These are phyloP conservation scores for Knoxdaviesia proteae DNA, from an alignment of 2,329 filamentous ascomycete genomes.

Conservation along the genomic window DNA sequence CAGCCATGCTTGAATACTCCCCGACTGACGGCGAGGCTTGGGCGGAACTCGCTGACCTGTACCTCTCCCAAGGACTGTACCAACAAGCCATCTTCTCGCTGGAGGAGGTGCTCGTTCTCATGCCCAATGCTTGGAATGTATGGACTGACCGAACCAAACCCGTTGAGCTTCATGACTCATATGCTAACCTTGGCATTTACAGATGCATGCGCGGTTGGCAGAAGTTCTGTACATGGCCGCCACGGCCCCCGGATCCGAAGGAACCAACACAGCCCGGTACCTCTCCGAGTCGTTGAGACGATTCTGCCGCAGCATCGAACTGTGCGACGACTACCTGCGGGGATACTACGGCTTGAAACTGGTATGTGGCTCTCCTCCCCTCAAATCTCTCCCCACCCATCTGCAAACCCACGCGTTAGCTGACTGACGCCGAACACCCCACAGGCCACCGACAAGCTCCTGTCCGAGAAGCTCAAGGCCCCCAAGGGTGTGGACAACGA, in stretches of 20 bases:
- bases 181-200: conserved; percentile 3
- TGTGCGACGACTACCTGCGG: conserved; percentile 80
- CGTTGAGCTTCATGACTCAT: no score
- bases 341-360: conserved; percentile 84
- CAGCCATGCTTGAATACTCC: conserved; percentile 56
- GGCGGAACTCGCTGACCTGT: conserved; percentile 78
- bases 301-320: conserved; percentile 77
- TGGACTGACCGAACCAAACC: conserved; percentile 12
- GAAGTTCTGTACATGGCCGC: conserved; percentile 61
- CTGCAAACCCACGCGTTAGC: no score
- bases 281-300: conserved; percentile 59
- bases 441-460: conserved; percentile 28
- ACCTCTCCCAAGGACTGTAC: conserved; percentile 58
- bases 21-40: conserved; percentile 87
- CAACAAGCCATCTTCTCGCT: conserved; percentile 70
- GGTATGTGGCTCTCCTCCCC: conserved; percentile 21
- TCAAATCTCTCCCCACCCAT: background rate
- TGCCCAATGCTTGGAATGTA: conserved; percentile 91
- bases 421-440: conserved; percentile 7
- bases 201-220: conserved; percentile 74
- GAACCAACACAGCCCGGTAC: conserved; percentile 17
- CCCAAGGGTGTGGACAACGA: conserved; percentile 23
- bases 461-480: conserved; percentile 19
- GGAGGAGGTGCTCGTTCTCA: conserved; percentile 73
- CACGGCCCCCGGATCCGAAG: conserved; percentile 14